Conservation (phyloP, 2,329 filamentous ascomycete species). For the Colletotrichum salicis region DNA sequence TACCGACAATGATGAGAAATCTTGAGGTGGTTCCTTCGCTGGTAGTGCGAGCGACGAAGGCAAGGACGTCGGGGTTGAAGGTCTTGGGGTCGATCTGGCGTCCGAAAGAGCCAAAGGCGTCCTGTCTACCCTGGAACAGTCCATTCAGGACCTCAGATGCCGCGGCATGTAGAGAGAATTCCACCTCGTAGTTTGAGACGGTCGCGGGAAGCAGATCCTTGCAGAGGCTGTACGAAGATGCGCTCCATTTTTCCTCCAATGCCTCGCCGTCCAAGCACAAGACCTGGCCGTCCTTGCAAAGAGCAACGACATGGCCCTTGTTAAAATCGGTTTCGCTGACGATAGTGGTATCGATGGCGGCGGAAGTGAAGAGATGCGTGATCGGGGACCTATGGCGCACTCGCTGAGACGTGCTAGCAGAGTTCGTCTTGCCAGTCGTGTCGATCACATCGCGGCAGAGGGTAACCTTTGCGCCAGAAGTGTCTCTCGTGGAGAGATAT, state of each 20-base stretch:
- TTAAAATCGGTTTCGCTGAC: neutral
- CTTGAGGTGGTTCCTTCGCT: conserved; percentile 37
- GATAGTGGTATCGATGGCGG: conserved; percentile 35
- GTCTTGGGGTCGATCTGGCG: conserved; percentile 55
- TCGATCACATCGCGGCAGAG: conserved; percentile 69
- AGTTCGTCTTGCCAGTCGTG: conserved; percentile 61
- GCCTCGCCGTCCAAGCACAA: conserved; percentile 69
- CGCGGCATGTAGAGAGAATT: conserved; percentile 59
- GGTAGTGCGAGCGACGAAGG: conserved; percentile 57
- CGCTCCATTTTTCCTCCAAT: conserved; percentile 59
- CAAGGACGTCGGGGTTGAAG: conserved; percentile 63
- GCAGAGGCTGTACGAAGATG: conserved; percentile 53
- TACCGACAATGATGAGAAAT: conserved; percentile 48
- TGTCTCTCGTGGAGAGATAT: conserved; percentile 66
- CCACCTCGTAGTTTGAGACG: conserved; percentile 54
- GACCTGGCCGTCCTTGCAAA: conserved; percentile 71
- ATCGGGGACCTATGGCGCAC: conserved; percentile 48
- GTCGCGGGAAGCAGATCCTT: conserved; percentile 51
- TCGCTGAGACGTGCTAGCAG: conserved; percentile 56
- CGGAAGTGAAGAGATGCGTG: conserved; percentile 54
- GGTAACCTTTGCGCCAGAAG: conserved; percentile 61
- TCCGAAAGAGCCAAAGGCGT: conserved; percentile 62
- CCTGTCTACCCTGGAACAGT: conserved; percentile 64
- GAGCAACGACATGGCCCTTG: conserved; percentile 58
- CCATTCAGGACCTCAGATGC: conserved; percentile 63